Base-by-base conservation (phyloP, 2,329 filamentous ascomycete species). In the Blastomyces emzantsi region DNA sequence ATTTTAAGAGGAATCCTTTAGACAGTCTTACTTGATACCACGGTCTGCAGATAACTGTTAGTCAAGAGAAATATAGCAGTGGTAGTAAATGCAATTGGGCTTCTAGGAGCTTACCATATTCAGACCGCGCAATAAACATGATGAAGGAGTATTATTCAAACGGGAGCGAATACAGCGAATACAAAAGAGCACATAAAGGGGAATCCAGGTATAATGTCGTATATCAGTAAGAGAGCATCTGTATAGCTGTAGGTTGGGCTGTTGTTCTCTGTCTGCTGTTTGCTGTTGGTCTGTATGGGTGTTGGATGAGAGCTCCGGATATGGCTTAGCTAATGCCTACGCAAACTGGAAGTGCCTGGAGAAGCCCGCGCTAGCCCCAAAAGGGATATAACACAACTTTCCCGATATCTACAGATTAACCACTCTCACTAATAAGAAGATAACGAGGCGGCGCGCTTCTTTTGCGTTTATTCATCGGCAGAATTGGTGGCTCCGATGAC, bases 101-200 rank as follows among this genome's bases (percentile, higher is more conserved):
- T n/a, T 17, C 25, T 47, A 15, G 19, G 63, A 74, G 77, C 88
- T 82, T 85, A 94, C 93, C 94, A 83, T 99, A 99, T 93, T 99
- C 94, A 77, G 93, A 97, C 82, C 94, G 90, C 85, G 94, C 92
- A 86, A 99, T 97, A 86, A 99, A 99, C 94, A 96, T 96, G 73
- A 82, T 91, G 85, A 75, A 61, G 13, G 55, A 28, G 81, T 79
- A 78, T 75, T 69, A 78, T 78, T 70, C 71, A 62, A 62, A 64
- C 25, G 47, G 30, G 22, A 52, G 65, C 61, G 41, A 55, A 54
- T 51, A 64, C 55, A 39, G 30, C 51, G 39, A 61, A 36, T 58
- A 63, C 52, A 57, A 25, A 39, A 13, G 30, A 45, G 28, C 41
- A 63, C 57, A 51, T 17, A 61, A 39, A 49, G 15, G 4, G 63